Base-by-base conservation (phyloP, 78 protist genomes). In the Dictyostelium firmibasis region DNA sequence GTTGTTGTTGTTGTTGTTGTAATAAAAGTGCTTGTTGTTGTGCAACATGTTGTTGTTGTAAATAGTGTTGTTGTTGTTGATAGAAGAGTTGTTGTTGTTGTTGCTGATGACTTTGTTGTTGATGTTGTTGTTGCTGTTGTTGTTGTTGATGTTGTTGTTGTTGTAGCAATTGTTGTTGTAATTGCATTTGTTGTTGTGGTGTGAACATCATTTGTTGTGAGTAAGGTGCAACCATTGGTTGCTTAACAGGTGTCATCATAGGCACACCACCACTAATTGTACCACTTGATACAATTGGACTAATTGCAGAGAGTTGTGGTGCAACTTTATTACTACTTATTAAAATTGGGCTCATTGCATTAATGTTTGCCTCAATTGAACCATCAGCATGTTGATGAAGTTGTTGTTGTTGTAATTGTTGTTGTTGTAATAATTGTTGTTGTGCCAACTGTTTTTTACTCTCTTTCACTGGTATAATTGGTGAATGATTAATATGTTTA, bases 261-360 rank as follows among this genome's bases (percentile, higher is more conserved):
- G 31, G 31, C 23, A 72, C 18, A 14, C 25, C 25, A 33, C 20
- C 23, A 16, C 14, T 31, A 29, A 72, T 31, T 11, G 79, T 72
- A 4, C 47, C 43, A 33, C 43, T 72, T 29, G 44, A 29, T 31
- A 72, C 43, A 4, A 33, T 69, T 85, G 83, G 91, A 7, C 57
- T 29, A 29, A 16, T 14, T 44, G 82, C 33, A 1, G 43, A 43
- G 2, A 20, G 84, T 27, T 67, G 75, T 64, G 27, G 74, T 64
- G 27, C 50, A 57, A 70, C 70, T 11, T 20, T 31, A 23, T 31
- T 31, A 36, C 57, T 75, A 35, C 75, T 67, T 25, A 67, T 67
- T 67, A 67, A 67, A 27, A 67, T 67, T 8, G 85, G 92, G 31
- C 33, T 29, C 23, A 25, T 79, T 57, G 92, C 36, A n/a, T 82